Base-by-base conservation (phyloP, 2,329 filamentous ascomycete genomes). In the Fusarium xyrophilum region DNA sequence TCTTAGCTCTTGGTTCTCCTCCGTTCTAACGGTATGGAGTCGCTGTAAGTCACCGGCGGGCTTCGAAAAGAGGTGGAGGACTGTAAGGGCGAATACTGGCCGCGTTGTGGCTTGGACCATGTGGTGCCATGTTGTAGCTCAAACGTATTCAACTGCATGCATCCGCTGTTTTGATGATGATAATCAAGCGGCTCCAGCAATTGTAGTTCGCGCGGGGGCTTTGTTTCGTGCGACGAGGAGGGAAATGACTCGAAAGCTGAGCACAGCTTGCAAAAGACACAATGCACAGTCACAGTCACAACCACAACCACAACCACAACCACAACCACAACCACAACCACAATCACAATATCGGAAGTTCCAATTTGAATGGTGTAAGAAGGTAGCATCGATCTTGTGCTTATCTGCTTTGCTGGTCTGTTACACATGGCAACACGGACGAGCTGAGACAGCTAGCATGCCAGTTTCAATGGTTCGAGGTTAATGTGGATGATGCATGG, bases 311-410 rank as follows among this genome's bases (percentile, higher is more conserved):
- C 43, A 50, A n/a, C 27, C n/a, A 55, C 54, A 48, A 53, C n/a
- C 46, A 48, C 46, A 48, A 8, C 12, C 44, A 32, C 46, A 48
- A 6, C 9, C 44, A 32, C 44, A 43, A 19, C 12, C 42, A 46
- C 43, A 50, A n/a, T 36, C n/a, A 55, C 54, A 48, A 53, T 57
- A 25, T 44, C 32, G 25, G 44, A 23, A 38, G 39, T 52, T 40
- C 50, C 38, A 21, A 55, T 19, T 40, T 36, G 43, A 62, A 53
- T 42, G 30, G 53, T 62, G 56, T 27, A 27, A 23, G 32, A 7
- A 60, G 36, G 47, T 55, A 32, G 35, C 40, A 61, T 68, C 50
- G 65, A 69, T 69, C 60, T 68, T 68, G 65, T 69, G 53, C 58
- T 54, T 46, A 56, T 44, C 51, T 65, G 38, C 51, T 28, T 47